Evolutionary conservation across 345 rosid genomes (phyloP).

Genomic region (Clarkia xantiana): DNA sequence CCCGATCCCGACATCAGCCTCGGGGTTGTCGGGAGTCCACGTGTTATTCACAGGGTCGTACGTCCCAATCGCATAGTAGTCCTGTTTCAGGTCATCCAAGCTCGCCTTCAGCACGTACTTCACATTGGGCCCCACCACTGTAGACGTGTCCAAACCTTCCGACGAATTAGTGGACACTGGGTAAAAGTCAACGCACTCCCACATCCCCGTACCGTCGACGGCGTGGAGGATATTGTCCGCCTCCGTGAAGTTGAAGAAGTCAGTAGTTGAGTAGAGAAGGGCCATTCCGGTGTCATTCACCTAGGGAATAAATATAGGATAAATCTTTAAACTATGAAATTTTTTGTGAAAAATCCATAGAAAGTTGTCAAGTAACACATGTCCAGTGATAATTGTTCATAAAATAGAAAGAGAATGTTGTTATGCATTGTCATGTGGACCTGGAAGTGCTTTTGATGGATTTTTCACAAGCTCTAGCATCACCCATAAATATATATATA

Average conservation of each 20-base stretch:
- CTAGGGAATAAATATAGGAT: no score
- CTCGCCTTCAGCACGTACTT: slow-evolving; percentile 90
- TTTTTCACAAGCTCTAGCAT: no score
- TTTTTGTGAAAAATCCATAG: no score
- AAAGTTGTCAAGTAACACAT: no score
- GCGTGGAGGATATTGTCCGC: slow-evolving; percentile 39
- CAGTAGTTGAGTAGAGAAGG: slow-evolving; percentile 49
- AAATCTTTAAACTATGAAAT: no score
- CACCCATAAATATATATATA: no score
- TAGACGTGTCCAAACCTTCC: slow-evolving; percentile 57
- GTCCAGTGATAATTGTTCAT: no score
- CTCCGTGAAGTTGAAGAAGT: slow-evolving; percentile 34
- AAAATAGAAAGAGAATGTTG: no score
- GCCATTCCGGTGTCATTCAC: slow-evolving; percentile 46
- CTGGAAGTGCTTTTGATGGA: no score
- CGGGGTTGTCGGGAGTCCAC: slow-evolving; percentile 79
- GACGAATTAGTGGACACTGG: slow-evolving; percentile 49
- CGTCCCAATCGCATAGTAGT: slow-evolving; percentile 66
- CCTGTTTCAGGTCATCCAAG: slow-evolving; percentile 57
- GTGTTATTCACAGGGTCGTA: slow-evolving; percentile 41
- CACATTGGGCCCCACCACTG: slow-evolving; percentile 38
- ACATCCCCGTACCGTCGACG: slow-evolving; percentile 89
- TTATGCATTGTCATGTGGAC: no score
- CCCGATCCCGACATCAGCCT: slow-evolving; percentile 71
- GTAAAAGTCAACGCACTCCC: slow-evolving; percentile 95